These are phyloP conservation scores for Malassezia slooffiae DNA, from an alignment of 1,284 basidiomycete genomes.

Conservation along the genomic window DNA sequence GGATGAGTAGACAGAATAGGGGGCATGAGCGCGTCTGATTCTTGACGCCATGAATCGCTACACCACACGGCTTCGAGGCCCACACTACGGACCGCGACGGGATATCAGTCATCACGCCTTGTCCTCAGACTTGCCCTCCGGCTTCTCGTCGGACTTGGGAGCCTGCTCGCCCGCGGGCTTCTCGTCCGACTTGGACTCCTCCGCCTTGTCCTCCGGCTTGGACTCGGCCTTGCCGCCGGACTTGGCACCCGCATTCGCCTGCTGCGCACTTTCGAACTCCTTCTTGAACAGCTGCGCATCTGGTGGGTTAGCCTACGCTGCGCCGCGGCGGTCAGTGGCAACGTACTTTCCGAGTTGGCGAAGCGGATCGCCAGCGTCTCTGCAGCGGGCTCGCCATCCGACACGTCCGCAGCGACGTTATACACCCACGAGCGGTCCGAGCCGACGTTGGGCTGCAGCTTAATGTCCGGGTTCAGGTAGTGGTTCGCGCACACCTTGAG, in stretches of 20 bases:
- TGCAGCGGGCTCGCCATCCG: conserved; percentile 64
- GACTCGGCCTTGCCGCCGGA: conserved; percentile 14
- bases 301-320: too few relatives aligned
- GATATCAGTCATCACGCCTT: too few relatives aligned
- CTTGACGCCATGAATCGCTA: too few relatives aligned
- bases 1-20: too few relatives aligned
- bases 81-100: too few relatives aligned
- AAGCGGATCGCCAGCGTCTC: conserved; percentile 98
- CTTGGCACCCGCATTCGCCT: conserved; percentile 24
- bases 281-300: conserved; percentile 43
- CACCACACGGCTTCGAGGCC: too few relatives aligned
- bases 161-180: too few relatives aligned
- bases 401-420: conserved; percentile 82
- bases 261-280: conserved; percentile 38
- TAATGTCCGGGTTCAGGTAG: conserved; percentile 79
- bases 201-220: conserved; percentile 12
- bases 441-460: conserved; percentile 91
- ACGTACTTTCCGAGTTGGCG: conserved; percentile 87
- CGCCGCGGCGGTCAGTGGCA: not conserved
- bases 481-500: conserved; percentile 99
- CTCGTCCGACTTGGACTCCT: not conserved
- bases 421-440: conserved; percentile 98
- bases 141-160: conserved; percentile 4
- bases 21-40: too few relatives aligned
- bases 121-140: too few relatives aligned